These are phyloP conservation scores for Leccinum rimulosum DNA, from an alignment of 768 basidiomycete species.

Conservation along the genomic window DNA sequence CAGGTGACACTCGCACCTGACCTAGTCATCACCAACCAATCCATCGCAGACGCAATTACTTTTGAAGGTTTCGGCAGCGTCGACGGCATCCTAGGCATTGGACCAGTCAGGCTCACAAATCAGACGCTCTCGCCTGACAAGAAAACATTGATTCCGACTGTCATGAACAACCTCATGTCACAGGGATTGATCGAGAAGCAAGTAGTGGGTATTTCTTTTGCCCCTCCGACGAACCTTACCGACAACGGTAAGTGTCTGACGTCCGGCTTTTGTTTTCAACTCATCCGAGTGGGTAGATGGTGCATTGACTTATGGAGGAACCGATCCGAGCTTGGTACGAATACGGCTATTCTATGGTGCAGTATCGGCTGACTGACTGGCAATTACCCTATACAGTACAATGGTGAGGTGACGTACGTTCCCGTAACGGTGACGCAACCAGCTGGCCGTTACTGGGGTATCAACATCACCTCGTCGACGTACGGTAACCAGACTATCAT, in stretches of 20 bases:
- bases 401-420: constrained; percentile 22
- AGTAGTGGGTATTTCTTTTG: constrained; percentile 18
- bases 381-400: constrained; percentile 10
- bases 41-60: constrained; percentile 26
- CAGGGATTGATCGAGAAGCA: constrained; percentile 16
- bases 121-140: not conserved
- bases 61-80: constrained; percentile 14
- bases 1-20: constrained; percentile 22
- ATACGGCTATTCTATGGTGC: not conserved
- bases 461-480: constrained; percentile 21
- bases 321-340: not conserved
- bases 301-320: not conserved
- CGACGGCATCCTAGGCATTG: constrained; percentile 27
- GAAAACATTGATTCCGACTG: constrained; percentile 12
- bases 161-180: constrained; percentile 17
- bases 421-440: constrained; percentile 28
- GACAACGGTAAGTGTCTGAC: constrained; percentile 10
- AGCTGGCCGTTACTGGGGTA: constrained; percentile 28
- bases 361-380: not conserved
- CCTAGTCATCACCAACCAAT: constrained; percentile 28
- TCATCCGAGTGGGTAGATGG: constrained; percentile 12
- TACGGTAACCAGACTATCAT: constrained; percentile 18
- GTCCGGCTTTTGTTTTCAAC: not conserved
- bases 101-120: constrained; percentile 12
- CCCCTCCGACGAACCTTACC: constrained; percentile 6